Evolutionary conservation across 495 filamentous ascomycete species (phyloP), one percentile per base, ranked within the genome.

Genomic region (Penicillium turbatum): DNA sequence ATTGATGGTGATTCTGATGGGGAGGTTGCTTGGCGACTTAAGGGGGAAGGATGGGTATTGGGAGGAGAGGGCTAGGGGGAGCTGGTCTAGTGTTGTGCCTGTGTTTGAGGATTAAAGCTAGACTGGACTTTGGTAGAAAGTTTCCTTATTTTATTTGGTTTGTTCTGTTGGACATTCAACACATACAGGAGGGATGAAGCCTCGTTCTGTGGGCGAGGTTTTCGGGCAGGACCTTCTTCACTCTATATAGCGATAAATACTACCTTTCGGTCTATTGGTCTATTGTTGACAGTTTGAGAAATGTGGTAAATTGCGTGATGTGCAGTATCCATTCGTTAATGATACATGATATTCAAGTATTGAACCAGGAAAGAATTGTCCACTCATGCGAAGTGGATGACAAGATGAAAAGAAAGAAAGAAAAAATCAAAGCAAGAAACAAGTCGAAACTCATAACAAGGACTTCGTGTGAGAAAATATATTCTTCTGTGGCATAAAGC

Each of bases 21-120:
- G 13, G 90, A 95, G 69, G 82, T 86, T 59, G 72, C 87, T 9
- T 98, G 93, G 93, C 77, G 79, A 56, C 65, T 96, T 57, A 92
- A 86, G 76, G 70, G 69, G 9, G 90, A 88, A 84, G 67, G 89
- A 91, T 13, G 85, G 86, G 26, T 97, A 97, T 72, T 97, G 92
- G 93, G 93, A 96, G 60, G 86, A 89, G 71, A 79, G 93, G 55
- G 76, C 65, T 0, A 80, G 70, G 58, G 85, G 86, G 2, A 73
- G 72, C 19, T 97, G 90, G 90, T 71, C 70, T 9, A 84, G 83
- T 15, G 80, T 92, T 40, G 74, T 82, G 53, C 79, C 85, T 60
- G 81, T 97, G 41, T 95, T 96, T 70, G 74, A 82, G 58, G 32
- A 38, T 12, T 72, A 58, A 36, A 13, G 24, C 35, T 45, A 48